Evolutionary conservation across 1,139 yeast genomes (phyloP), one percentile per base, ranked within the genome.

Genomic region (Magnusiomyces magnusii): DNA sequence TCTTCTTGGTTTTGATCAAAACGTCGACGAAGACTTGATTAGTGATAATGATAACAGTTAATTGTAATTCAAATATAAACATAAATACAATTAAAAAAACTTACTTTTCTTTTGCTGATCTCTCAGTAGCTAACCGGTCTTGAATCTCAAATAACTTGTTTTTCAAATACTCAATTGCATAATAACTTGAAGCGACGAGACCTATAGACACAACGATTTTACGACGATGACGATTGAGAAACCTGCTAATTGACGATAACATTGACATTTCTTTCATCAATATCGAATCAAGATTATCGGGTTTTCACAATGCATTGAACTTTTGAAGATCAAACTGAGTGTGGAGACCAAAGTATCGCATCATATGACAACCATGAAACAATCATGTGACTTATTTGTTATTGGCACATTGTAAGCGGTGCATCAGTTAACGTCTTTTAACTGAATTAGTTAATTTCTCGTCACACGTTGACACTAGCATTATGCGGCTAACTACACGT

Each of bases 1-100:
- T 93, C 98, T 67, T 86, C 86, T 69, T 92, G 98, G 24, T 97
- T 93, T 75, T 91, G 97, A 58, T 87, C 84, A 69, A 91, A 93
- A 62, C 96, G 75, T 21, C 77, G 68, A 55, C 76, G 74, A 53
- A 76, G 67, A 61, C 54, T 51, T 17, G 65, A 10, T 15, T 31
- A 31, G 13, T 13, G 13, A 31, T 62, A 56, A 58, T 42, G 24
- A 36, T 34, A 27, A 24, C 25, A 31, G 31, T 17, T 5, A n/a
- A 13, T n/a, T n/a, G 10, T 34, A 23, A 51, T 15, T 10, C 44
- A 41, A 23, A 41, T 19, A 36, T 27, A 13, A 47, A 57, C 2
- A 31, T 31, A 36, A 39, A 13, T 13, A 34, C 31, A 25, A 50
- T 17, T 50, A 31, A 31, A 28, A 51, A n/a, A 15, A 36, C 54